Base-by-base conservation (phyloP, 768 basidiomycete genomes). In the Tubosaeta brunneosetosa region DNA sequence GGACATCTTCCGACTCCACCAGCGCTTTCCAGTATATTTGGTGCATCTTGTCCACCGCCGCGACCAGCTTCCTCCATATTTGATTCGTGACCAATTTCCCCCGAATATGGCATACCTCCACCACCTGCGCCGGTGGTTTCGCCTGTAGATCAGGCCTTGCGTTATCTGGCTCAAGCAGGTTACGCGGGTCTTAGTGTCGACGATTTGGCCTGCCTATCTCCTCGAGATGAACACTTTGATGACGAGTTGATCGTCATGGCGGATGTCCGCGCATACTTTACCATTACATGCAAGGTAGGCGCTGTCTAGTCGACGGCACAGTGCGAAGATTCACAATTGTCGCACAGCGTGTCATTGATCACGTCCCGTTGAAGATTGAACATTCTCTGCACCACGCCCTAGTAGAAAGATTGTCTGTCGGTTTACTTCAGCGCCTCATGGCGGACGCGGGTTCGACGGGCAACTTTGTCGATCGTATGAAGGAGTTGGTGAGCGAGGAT, bases 201-300 rank as follows among this genome's bases (percentile, higher is more conserved):
- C 3, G 70, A 74, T 29, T 60, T 75, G 10, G 51, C 48, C 22
- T 58, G 61, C 34, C 53, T 75, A 13, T 27, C 31, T n/a, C 58
- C 64, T 37, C 42, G 44, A 26, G 64, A 72, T 51, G 17, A 33
- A 14, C 10, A 8, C 9, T 74, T 65, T 53, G 66, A 71, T 34
- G 73, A 77, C 16, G 83, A 81, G 46, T 50, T 83, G 16, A 54
- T 60, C 3, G 73, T 83, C 7, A 80, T 81, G 77, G 78, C 81
- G 0, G 75, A 77, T 16, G 77, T 82, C 0, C 73, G 75, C 0
- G 82, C 80, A 4, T 85, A 81, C 55, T 83, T 78, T 61, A 74
- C 79, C 37, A 72, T 83, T 0, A 74, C 82, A 6, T 76, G 72
- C 67, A 78, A 80, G 72, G 82, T 80, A 53, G 19, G 66, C 1